Conservation (phyloP, 2,329 filamentous ascomycete species). For the Lecanosticta acicola region DNA sequence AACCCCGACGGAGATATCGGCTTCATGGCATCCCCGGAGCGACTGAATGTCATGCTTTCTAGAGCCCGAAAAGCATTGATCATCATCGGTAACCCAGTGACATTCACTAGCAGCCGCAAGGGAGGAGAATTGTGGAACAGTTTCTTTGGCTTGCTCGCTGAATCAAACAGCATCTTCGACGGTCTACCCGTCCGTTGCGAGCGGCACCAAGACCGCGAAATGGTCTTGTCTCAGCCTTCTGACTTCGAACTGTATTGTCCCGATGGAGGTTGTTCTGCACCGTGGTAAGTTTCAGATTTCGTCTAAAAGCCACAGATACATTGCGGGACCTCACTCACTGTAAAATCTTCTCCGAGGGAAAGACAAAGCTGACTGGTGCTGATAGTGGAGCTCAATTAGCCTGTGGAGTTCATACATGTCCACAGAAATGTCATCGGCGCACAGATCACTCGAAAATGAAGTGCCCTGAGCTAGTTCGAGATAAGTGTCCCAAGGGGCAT, state of each 20-base stretch:
- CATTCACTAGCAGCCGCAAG: slow-evolving; percentile 16
- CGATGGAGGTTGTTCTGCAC: slow-evolving; percentile 62
- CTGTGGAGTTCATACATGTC: slow-evolving; percentile 58
- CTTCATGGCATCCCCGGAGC: slow-evolving; percentile 61
- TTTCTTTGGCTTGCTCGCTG: slow-evolving; percentile 17
- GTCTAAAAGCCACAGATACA: slow-evolving; percentile 19
- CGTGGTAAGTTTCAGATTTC: slow-evolving; percentile 48
- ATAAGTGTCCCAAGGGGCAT: slow-evolving; percentile 52
- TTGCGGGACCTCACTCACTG: no score
- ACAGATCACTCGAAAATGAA: slow-evolving; percentile 53
- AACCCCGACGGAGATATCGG: slow-evolving; percentile 56
- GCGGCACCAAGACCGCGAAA: slow-evolving; percentile 49
- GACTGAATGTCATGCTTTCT: slow-evolving; percentile 64
- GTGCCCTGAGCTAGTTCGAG: slow-evolving; percentile 41
- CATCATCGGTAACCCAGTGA: slow-evolving; percentile 57
- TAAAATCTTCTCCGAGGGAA: no score
- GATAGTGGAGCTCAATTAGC: slow-evolving; percentile 45
- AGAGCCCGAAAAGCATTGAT: slow-evolving; percentile 66
- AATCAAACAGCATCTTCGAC: slow-evolving; percentile 37
- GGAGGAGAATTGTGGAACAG: slow-evolving; percentile 16
- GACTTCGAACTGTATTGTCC: slow-evolving; percentile 61
- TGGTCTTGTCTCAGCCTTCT: slow-evolving; percentile 43
- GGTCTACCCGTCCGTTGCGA: slow-evolving; percentile 58
- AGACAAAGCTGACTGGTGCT: no score
- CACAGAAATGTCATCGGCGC: slow-evolving; percentile 56